Evolutionary conservation across 2,329 filamentous ascomycete genomes (phyloP).

Genomic region (Xylaria digitata): DNA sequence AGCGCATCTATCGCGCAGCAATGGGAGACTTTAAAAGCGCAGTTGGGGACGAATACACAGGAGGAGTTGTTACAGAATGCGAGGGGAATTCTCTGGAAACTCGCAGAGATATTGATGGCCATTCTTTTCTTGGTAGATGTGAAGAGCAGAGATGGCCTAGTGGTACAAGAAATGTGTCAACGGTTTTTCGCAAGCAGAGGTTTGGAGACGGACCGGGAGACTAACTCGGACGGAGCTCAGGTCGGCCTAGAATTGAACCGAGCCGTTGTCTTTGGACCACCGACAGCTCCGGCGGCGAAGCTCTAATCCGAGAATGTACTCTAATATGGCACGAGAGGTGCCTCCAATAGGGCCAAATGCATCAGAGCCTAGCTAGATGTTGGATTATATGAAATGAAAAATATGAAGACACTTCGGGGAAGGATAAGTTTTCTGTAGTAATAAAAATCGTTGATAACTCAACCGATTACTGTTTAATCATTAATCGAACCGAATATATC

Average conservation of each 20-base stretch:
- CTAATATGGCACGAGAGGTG: not conserved
- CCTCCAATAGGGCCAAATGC: not conserved
- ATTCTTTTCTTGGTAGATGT: constrained; percentile 58
- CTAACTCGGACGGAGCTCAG: not conserved
- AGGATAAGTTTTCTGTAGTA: not conserved
- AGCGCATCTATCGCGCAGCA: constrained; percentile 42
- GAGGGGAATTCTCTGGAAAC: constrained; percentile 56
- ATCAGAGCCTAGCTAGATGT: not conserved
- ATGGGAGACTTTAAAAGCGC: constrained; percentile 56
- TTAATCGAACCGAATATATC: constrained; percentile 13
- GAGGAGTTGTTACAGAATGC: constrained; percentile 59
- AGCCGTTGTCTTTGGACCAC: constrained; percentile 31
- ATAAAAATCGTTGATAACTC: not conserved
- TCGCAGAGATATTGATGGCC: constrained; percentile 58
- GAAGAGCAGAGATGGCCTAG: constrained; percentile 51
- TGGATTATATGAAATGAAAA: not conserved
- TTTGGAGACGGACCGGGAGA: constrained; percentile 30
- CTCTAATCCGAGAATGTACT: constrained; percentile 11
- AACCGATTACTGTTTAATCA: constrained; percentile 9
- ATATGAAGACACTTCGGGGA: not conserved
- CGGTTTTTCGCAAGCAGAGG: constrained; percentile 53
- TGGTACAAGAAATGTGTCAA: constrained; percentile 54
- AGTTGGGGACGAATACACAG: constrained; percentile 52
- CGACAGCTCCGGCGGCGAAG: not conserved
- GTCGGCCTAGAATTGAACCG: constrained; percentile 31